Evolutionary conservation across 441 rosid species (phyloP).

Genomic region (Rhodomyrtus psidioides): DNA sequence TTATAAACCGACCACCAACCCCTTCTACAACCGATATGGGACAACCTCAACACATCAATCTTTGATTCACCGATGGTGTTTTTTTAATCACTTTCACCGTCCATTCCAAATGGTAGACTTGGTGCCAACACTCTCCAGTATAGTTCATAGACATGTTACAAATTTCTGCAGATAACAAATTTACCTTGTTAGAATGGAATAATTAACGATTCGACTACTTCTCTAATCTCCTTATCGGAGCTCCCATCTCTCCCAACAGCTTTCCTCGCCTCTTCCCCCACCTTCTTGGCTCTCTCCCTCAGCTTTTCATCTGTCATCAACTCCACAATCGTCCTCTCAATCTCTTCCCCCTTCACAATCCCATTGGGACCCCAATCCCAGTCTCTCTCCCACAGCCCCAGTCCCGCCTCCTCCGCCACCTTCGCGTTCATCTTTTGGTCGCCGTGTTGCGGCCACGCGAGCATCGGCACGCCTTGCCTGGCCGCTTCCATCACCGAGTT

Average conservation of each 20-base stretch:
- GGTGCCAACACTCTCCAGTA: too few species aligned
- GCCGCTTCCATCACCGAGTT: constrained; percentile 7
- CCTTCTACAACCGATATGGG: too few species aligned
- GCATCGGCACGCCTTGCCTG: constrained; percentile 7
- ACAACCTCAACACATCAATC: too few species aligned
- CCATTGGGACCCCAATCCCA: constrained; percentile 13
- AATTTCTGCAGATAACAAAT: not conserved
- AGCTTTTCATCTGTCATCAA: constrained; percentile 8
- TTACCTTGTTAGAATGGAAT: not conserved
- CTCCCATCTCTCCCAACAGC: constrained; percentile 3
- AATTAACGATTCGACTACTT: not conserved
- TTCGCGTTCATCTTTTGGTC: constrained; percentile 18
- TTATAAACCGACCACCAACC: too few species aligned
- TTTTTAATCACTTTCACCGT: too few species aligned
- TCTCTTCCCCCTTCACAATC: constrained; percentile 7
- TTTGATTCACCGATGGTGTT: too few species aligned
- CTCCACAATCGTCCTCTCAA: constrained; percentile 1
- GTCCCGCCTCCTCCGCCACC: not conserved
- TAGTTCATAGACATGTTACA: too few species aligned
- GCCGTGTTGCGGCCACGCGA: constrained; percentile 15
- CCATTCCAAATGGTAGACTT: too few species aligned
- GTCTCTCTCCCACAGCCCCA: constrained; percentile 6
- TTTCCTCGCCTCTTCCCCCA: constrained; percentile 13
- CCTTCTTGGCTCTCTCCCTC: not conserved
- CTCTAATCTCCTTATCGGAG: not conserved